phyloP scores from a whole-genome alignment of 441 rosid genomes.

The Adansonia rubrostipa region DNA sequence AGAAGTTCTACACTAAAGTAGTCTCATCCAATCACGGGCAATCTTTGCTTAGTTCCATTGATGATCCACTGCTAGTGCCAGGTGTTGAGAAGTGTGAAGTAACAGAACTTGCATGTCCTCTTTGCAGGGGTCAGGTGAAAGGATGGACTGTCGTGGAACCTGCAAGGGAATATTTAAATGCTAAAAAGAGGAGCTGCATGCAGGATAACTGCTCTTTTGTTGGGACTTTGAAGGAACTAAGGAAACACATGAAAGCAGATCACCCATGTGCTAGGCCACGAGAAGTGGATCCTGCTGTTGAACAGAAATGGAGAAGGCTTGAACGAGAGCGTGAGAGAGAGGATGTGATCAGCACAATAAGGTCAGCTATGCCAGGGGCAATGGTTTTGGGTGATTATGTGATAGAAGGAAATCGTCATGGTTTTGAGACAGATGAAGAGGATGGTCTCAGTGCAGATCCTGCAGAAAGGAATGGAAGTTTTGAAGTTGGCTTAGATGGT shows the following conservation, averaged over 20 bases:
- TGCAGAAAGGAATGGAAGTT: slow-evolving; percentile 41
- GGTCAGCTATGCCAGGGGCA: slow-evolving; percentile 90
- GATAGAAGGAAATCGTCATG: slow-evolving; percentile 61
- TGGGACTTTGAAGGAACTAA: slow-evolving; percentile 85
- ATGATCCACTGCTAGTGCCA: slow-evolving; percentile 38
- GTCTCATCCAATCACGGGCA: slow-evolving; percentile 39
- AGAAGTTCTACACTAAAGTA: slow-evolving; percentile 77
- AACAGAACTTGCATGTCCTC: slow-evolving; percentile 82
- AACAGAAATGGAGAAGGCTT: slow-evolving; percentile 87
- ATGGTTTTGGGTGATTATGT: slow-evolving; percentile 88
- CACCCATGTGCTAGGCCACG: slow-evolving; percentile 90
- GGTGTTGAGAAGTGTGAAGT: slow-evolving; percentile 61
- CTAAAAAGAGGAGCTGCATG: slow-evolving; percentile 86
- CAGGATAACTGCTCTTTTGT: slow-evolving; percentile 79
- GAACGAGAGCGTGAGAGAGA: slow-evolving; percentile 76
- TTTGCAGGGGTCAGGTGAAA: slow-evolving; percentile 96
- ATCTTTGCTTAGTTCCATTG: slow-evolving; percentile 34
- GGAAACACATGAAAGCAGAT: slow-evolving; percentile 83
- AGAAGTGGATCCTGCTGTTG: slow-evolving; percentile 73
- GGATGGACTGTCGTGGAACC: slow-evolving; percentile 98
- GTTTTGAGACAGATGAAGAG: slow-evolving; percentile 59
- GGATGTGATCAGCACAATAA: slow-evolving; percentile 83
- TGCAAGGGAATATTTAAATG: slow-evolving; percentile 77
- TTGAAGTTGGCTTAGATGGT: slow-evolving; percentile 58
- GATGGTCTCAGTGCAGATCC: slow-evolving; percentile 47